Base-by-base conservation (phyloP, 345 rosid species). In the Syzygium grande region DNA sequence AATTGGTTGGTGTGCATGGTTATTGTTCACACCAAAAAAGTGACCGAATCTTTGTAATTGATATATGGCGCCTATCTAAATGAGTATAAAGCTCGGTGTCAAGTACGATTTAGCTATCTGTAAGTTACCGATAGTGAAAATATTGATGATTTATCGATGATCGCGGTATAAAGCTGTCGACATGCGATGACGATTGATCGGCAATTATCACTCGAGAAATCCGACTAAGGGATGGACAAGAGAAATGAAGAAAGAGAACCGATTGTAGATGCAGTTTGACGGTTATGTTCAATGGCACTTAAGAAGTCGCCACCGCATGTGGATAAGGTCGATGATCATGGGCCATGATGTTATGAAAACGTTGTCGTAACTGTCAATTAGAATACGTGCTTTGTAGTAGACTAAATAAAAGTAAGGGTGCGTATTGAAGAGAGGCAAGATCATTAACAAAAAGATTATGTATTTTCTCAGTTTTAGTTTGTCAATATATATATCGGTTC, bases 71-170 rank as follows among this genome's bases (percentile, higher is more conserved):
- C 3, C 1, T 0, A 34, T 73, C 14, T 38, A 19, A 13, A 73
- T 9, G 80, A 34, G 14, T 5, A 11, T 19, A 38, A 73, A 73
- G 13, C 4, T 73, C 4, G 1, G 3, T 73, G 0, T 6, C 49
- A 34, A 73, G 6, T 34, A 68, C 0, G 25, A 4, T 58, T 2
- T 5, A 2, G 29, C 11, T 25, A 58, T 2, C 0, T 0, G 1
- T 30, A 16, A 65, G 8, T 65, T 8, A 30, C 5, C 4, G 12
- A 30, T 65, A 0, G 16, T 29, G 43, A 4, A 65, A 65, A 65
- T 19, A 65, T 3, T 4, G 15, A 58, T 58, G 29, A 23, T 58
- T 11, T 11, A 58, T 30, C 5, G 2, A 65, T 15, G 22, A 29
- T 1, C 10, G 12, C 16, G 6, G 43, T 65, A 30, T 65, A 65